Percentiles rank a stretch among this genome's conserved stretches.
phyloP scores from a whole-genome alignment of 495 filamentous ascomycete species.

The Pyrenula massariospora region DNA sequence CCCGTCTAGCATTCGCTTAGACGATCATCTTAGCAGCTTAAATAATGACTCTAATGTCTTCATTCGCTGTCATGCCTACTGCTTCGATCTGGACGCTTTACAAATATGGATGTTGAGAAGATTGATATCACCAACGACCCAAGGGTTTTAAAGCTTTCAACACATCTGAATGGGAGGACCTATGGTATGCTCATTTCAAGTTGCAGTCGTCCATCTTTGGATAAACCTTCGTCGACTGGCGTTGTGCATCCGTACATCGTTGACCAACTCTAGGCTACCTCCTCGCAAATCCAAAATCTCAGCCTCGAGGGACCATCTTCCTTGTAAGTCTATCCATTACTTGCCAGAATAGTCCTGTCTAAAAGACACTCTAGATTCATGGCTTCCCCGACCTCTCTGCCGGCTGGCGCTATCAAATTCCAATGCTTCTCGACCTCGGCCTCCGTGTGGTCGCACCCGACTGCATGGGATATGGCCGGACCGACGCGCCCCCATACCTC shows the following conservation, averaged over 20 bases:
- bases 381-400: slow-evolving; percentile 28
- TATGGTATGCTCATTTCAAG: slow-evolving; percentile 38
- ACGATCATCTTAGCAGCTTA: no score
- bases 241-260: background rate
- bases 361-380: slow-evolving; percentile 29
- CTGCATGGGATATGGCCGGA: slow-evolving; percentile 36
- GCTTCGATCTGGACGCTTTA: no score
- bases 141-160: slow-evolving; percentile 48
- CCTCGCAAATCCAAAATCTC: slow-evolving; percentile 42
- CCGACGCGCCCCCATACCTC: slow-evolving; percentile 21
- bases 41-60: no score
- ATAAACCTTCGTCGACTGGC: background rate
- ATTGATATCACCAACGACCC: slow-evolving; percentile 48
- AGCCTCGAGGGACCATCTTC: slow-evolving; percentile 48
- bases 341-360: no score
- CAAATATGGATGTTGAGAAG: slow-evolving; percentile 45
- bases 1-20: no score
- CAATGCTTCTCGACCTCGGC: slow-evolving; percentile 15
- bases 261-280: slow-evolving; percentile 41
- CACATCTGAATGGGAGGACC: slow-evolving; percentile 47
- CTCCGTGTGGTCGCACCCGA: slow-evolving; percentile 36
- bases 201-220: slow-evolving; percentile 9
- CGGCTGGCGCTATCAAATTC: slow-evolving; percentile 32
- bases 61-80: no score
- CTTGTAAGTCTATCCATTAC: slow-evolving; percentile 40